Base-by-base conservation (phyloP, 345 rosid genomes). In the Isatis tinctoria region DNA sequence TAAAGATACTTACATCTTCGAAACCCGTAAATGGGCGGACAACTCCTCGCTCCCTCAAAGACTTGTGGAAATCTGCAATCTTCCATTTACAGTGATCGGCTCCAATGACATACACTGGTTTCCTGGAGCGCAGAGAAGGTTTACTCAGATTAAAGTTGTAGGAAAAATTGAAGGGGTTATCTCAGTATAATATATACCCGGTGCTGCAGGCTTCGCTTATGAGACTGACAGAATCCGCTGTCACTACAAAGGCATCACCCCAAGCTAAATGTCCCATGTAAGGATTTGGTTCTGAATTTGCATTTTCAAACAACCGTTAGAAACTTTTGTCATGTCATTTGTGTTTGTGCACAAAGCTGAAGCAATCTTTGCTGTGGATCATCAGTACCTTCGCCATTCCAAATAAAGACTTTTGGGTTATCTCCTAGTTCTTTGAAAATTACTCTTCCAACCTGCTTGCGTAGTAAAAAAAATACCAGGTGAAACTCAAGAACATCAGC, bases 151-250 rank as follows among this genome's bases (percentile, higher is more conserved):
- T 43, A 49, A 7, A 52, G 11, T 7, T n/a, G 43, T 69, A 58
- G 41, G 41, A 26, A 32, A 65, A 20, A 43, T 43, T 5, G 10
- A 40, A 58, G 17, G 62, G 26, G 7, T 52, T n/a, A 13, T 33
- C 49, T 74, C 30, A 48, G 59, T 26, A 70, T 83, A 78, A 84
- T 60, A 41, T 41, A n/a, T 75, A 95, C 98, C 99, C 99, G 0
- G 98, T 95, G 79, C 96, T 95, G 87, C 98, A 92, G 63, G 90
- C 97, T 81, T 95, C 99, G 36, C 99, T 95, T 70, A 95, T 85
- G 82, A 85, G 76, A 73, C 97, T 92, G 77, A 95, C 88, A 54
- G 99, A 95, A 85, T 92, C 99, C 32, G 99, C 96, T 13, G 98
- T 89, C 69, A 95, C 79, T 65, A 95, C 87, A 82, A 95, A 95